Conservation (phyloP, 2,329 filamentous ascomycete genomes). For the Verticillium nonalfalfae region DNA sequence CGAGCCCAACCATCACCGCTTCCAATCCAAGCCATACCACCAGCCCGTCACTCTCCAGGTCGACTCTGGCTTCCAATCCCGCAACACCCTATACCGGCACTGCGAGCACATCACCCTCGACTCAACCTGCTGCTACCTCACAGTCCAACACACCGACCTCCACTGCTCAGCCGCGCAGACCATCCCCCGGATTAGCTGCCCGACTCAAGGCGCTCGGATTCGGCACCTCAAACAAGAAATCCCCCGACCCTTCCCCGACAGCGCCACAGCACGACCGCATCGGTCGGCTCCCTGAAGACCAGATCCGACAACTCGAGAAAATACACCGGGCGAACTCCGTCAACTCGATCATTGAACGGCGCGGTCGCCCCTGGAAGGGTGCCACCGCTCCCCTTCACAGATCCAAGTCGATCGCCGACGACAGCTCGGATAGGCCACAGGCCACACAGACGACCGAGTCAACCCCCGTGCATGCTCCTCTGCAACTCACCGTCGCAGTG, state of each 20-base stretch:
- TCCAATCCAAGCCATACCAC: conserved; percentile 7
- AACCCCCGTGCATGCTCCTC: background rate
- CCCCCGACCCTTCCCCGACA: conserved; percentile 15
- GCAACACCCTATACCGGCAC: background rate
- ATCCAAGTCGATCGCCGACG: conserved; percentile 13
- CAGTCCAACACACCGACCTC: conserved; percentile 17
- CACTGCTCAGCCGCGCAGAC: conserved; percentile 40
- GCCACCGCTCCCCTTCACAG: conserved; percentile 48
- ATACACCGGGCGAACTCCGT: conserved; percentile 53
- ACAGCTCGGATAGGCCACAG: background rate
- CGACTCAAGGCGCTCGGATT: conserved; percentile 61
- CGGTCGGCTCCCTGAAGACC: conserved; percentile 64
- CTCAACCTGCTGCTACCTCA: conserved; percentile 8
- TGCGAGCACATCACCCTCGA: conserved; percentile 14
- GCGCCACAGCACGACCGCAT: conserved; percentile 38
- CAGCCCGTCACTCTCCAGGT: conserved; percentile 3
- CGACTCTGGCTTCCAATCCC: conserved; percentile 1
- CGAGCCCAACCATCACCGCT: conserved; percentile 5
- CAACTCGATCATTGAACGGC: conserved; percentile 49
- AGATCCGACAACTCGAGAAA: conserved; percentile 63
- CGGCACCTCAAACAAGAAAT: conserved; percentile 33
- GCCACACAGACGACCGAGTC: background rate
- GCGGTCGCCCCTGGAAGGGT: conserved; percentile 68
- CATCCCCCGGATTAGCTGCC: conserved; percentile 58
- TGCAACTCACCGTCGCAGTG: background rate